These are phyloP conservation scores for Sporothrix euskadiensis DNA, from an alignment of 2,329 filamentous ascomycete genomes.

Conservation along the genomic window DNA sequence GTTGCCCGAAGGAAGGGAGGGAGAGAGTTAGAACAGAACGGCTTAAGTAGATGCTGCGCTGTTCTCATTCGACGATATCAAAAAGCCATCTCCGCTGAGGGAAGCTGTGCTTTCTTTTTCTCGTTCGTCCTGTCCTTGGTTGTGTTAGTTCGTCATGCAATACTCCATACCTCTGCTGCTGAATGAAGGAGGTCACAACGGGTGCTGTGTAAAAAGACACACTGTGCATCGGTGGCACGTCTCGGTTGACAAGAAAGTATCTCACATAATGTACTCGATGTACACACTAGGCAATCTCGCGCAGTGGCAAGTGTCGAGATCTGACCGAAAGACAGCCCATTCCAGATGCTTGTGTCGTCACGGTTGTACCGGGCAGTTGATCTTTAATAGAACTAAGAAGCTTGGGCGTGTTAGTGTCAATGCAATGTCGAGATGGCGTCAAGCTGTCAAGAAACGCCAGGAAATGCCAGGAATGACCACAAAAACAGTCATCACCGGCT, in stretches of 20 bases:
- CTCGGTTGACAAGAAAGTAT: neutral
- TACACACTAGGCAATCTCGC: neutral
- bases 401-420: neutral
- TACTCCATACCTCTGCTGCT: neutral
- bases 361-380: neutral
- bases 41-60: neutral
- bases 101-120: conserved; percentile 4
- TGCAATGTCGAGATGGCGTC: neutral
- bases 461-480: neutral
- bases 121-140: neutral
- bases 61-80: conserved; percentile 11
- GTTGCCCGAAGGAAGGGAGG: conserved; percentile 11
- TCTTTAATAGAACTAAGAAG: neutral
- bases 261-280: neutral
- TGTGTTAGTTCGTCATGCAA: conserved; percentile 8
- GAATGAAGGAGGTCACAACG: neutral
- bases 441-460: neutral
- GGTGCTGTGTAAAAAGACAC: neutral
- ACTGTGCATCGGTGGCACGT: neutral
- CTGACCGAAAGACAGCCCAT: neutral
- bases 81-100: neutral
- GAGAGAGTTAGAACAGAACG: neutral
- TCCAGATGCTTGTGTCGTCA: neutral
- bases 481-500: neutral
- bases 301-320: neutral